These are phyloP conservation scores for Pseudogymnoascus sp. DNA, from an alignment of 2,329 filamentous ascomycete species.

Conservation along the genomic window DNA sequence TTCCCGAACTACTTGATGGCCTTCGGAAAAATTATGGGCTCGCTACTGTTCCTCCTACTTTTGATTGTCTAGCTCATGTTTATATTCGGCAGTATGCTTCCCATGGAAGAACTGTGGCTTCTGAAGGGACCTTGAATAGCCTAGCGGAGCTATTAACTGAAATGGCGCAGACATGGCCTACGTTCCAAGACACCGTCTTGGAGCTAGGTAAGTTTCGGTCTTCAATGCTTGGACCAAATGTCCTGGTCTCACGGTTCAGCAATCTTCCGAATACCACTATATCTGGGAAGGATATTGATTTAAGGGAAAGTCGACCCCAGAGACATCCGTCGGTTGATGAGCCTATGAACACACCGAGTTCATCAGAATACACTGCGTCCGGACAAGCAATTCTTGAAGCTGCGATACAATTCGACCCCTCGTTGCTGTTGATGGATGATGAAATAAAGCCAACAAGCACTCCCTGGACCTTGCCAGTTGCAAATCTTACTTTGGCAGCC, in stretches of 20 bases:
- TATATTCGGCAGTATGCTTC: background rate
- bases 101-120: background rate
- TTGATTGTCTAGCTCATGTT: slow-evolving; percentile 1
- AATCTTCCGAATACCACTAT: background rate
- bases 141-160: background rate
- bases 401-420: slow-evolving; percentile 2
- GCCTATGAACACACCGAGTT: background rate
- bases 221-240: background rate
- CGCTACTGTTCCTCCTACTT: background rate
- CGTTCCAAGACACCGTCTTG: slow-evolving; percentile 2
- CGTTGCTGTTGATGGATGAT: background rate
- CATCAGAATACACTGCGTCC: background rate
- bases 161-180: slow-evolving; percentile 2
- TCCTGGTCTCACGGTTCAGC: background rate
- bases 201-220: background rate
- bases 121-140: background rate
- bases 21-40: background rate
- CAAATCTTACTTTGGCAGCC: background rate
- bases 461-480: background rate
- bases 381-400: background rate
- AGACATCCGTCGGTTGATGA: background rate
- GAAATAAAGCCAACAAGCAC: background rate
- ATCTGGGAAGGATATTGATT: background rate
- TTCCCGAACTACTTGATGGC: background rate
- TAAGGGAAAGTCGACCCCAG: background rate